A percentile compares a stretch with the other conserved stretches of the same genome.
Evolutionary conservation across 163 green algal species (phyloP).

Genomic region (Prototheca cutis): DNA sequence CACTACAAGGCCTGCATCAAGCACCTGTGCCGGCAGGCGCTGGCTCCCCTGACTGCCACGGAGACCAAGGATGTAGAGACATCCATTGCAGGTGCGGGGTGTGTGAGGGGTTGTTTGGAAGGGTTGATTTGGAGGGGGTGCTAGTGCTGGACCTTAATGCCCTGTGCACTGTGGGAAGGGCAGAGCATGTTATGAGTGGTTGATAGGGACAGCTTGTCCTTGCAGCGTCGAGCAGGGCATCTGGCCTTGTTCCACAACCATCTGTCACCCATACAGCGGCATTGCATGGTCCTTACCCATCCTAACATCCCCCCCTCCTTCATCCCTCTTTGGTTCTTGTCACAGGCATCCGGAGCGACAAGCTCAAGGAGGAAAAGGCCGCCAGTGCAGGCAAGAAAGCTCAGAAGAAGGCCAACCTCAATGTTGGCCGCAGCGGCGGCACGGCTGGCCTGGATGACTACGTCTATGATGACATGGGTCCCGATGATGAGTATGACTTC

Average conservation of each 20-base stretch:
- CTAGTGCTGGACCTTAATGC: too few species aligned
- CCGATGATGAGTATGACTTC: conserved; percentile 57
- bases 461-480: conserved; percentile 45
- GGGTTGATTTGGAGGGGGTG: too few species aligned
- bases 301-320: too few species aligned
- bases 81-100: conserved; percentile 34
- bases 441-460: conserved; percentile 74
- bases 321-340: too few species aligned
- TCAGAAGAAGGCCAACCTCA: conserved; percentile 61
- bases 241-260: too few species aligned
- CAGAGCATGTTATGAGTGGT: too few species aligned
- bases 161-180: too few species aligned
- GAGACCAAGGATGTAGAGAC: conserved; percentile 75
- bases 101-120: too few species aligned
- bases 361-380: conserved; percentile 67
- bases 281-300: too few species aligned
- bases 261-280: too few species aligned
- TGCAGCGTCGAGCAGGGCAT: too few species aligned
- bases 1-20: conserved; percentile 70
- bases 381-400: conserved; percentile 38
- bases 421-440: conserved; percentile 50
- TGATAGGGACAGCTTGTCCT: too few species aligned
- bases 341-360: conserved; percentile 56
- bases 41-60: conserved; percentile 23
- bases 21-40: conserved; percentile 36